These are phyloP conservation scores for Amaranthus tricolor DNA, from an alignment of 179 eudicot species.

Conservation along the genomic window DNA sequence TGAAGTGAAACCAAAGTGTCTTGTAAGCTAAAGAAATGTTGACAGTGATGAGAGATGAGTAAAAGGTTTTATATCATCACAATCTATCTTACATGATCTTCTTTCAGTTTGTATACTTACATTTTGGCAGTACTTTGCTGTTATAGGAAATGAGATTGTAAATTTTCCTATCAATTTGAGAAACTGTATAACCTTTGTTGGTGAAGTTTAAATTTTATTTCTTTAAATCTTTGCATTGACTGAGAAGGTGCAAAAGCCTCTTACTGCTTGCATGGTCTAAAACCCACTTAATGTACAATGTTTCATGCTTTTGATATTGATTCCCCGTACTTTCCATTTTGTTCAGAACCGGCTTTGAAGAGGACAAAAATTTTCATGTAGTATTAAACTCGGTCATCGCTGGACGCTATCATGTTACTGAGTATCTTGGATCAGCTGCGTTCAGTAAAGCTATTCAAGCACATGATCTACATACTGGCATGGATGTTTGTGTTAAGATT, in stretches of 20 bases:
- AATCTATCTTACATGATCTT: too few relatives aligned
- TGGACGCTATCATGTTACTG: slow-evolving; percentile 89
- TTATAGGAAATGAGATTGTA: background rate
- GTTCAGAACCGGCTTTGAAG: slow-evolving; percentile 96
- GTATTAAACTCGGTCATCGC: slow-evolving; percentile 84
- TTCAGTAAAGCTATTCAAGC: slow-evolving; percentile 99
- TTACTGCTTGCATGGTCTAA: slow-evolving; percentile 7
- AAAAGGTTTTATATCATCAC: too few relatives aligned
- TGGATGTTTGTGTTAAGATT: slow-evolving; percentile 98
- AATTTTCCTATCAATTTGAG: background rate
- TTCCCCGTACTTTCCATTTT: slow-evolving; percentile 21
- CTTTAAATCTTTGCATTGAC: background rate
- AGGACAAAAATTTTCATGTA: slow-evolving; percentile 93
- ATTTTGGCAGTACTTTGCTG: background rate
- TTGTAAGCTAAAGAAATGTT: too few relatives aligned
- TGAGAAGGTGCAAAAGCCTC: slow-evolving; percentile 7
- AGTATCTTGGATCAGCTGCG: slow-evolving; percentile 96
- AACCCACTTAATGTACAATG: slow-evolving; percentile 8
- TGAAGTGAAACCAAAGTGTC: too few relatives aligned
- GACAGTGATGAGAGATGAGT: too few relatives aligned
- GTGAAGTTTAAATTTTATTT: background rate
- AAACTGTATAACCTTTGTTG: too few relatives aligned
- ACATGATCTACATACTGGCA: slow-evolving; percentile 88
- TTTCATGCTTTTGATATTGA: slow-evolving; percentile 20
- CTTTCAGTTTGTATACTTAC: too few relatives aligned